These are phyloP conservation scores for Daedaleopsis nitida DNA, from an alignment of 768 basidiomycete genomes.

Conservation along the genomic window DNA sequence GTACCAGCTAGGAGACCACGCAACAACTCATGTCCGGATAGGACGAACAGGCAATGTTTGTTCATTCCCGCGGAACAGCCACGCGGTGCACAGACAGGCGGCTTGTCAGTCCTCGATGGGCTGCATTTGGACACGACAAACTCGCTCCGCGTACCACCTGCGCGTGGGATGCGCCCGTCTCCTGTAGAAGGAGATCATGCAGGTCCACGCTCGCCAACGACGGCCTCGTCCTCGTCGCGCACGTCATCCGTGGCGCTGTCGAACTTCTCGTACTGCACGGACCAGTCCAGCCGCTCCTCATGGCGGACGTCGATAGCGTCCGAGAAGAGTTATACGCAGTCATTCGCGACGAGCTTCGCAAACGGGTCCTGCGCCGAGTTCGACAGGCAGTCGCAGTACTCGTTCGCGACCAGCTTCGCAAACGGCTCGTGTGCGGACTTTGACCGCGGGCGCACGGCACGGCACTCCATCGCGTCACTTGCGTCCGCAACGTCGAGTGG, in stretches of 20 bases:
- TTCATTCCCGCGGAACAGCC: constrained; percentile 22
- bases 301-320: constrained; percentile 26
- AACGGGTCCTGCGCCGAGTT: constrained; percentile 20
- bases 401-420: constrained; percentile 1
- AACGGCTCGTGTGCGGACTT: constrained; percentile 3
- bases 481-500: constrained; percentile 12
- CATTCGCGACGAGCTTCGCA: constrained; percentile 15
- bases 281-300: constrained; percentile 26
- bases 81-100: constrained; percentile 6
- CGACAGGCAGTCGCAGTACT: constrained; percentile 9
- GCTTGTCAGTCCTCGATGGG: neutral
- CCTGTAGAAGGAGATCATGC: neutral
- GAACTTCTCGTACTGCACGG: constrained; percentile 25
- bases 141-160: neutral
- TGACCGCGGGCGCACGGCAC: neutral
- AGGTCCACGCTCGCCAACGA: constrained; percentile 2
- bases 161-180: neutral
- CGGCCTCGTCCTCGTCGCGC: constrained; percentile 10
- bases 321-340: constrained; percentile 15
- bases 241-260: constrained; percentile 25
- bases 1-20: constrained; percentile 25
- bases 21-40: constrained; percentile 27
- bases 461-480: constrained; percentile 7
- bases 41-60: constrained; percentile 28
- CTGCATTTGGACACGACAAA: constrained; percentile 4